Evolutionary conservation across 2,329 filamentous ascomycete species (phyloP).

Genomic region (Dissoconium aciculare): DNA sequence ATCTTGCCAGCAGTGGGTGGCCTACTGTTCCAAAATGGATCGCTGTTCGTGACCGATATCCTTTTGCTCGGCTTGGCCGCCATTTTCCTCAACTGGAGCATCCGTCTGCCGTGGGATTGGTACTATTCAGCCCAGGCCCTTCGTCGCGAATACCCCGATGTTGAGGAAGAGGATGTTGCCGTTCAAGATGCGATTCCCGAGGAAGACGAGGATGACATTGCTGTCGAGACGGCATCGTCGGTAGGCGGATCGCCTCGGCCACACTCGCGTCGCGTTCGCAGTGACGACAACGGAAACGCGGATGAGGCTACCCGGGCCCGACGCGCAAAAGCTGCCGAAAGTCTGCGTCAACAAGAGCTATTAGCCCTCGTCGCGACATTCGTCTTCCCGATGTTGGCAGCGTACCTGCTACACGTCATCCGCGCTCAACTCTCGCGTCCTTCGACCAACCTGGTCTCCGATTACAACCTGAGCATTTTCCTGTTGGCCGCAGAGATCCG

Average conservation of each 20-base stretch:
- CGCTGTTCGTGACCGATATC: constrained; percentile 68
- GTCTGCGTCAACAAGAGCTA: constrained; percentile 61
- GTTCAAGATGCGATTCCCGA: constrained; percentile 6
- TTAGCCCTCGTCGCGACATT: constrained; percentile 67
- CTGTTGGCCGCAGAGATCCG: constrained; percentile 73
- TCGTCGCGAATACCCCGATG: constrained; percentile 12
- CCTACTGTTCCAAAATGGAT: constrained; percentile 70
- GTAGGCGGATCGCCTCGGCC: constrained; percentile 11
- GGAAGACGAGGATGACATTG: constrained; percentile 12
- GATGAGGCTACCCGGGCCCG: neutral
- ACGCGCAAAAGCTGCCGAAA: constrained; percentile 33
- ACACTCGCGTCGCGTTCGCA: constrained; percentile 3
- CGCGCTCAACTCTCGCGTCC: constrained; percentile 66
- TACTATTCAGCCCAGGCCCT: constrained; percentile 35
- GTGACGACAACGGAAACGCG: neutral
- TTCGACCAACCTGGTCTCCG: constrained; percentile 74
- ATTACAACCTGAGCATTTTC: constrained; percentile 88
- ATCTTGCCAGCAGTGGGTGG: constrained; percentile 76
- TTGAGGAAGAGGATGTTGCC: constrained; percentile 6
- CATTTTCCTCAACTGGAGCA: constrained; percentile 83
- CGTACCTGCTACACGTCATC: constrained; percentile 69
- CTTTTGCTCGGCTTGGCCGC: constrained; percentile 66
- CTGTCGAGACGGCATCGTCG: constrained; percentile 14
- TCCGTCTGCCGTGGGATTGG: constrained; percentile 70
- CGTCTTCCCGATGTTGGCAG: constrained; percentile 59